phyloP scores from a whole-genome alignment of 116 monocot genomes.

The Phalaenopsis hybrid region DNA sequence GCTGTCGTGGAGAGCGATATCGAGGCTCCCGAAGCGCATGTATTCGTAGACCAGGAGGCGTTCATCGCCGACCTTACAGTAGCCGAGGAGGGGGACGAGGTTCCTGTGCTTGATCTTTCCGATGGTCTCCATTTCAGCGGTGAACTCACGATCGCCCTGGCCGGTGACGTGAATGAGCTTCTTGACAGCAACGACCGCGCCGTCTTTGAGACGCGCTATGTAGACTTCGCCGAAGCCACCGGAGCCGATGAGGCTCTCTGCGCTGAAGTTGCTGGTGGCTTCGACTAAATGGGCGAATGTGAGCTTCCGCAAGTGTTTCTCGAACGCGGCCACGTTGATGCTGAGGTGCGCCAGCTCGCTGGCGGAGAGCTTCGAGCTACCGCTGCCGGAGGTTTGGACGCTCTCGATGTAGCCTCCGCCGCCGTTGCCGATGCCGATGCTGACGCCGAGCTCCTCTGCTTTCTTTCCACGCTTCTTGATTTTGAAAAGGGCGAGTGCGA shows the following conservation, averaged over 20 bases:
- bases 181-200: constrained; percentile 67
- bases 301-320: constrained; percentile 66
- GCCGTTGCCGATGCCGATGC: background rate
- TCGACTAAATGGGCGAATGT: constrained; percentile 79
- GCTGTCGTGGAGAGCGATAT: constrained; percentile 48
- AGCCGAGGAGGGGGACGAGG: constrained; percentile 84
- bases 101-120: constrained; percentile 90
- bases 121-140: constrained; percentile 94
- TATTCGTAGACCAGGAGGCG: constrained; percentile 85
- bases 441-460: constrained; percentile 6
- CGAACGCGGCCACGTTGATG: constrained; percentile 78
- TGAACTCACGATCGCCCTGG: constrained; percentile 88
- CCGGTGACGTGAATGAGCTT: constrained; percentile 63
- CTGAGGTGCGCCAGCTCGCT: constrained; percentile 54
- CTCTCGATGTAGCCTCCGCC: constrained; percentile 33
- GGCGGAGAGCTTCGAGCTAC: constrained; percentile 47
- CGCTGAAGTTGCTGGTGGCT: constrained; percentile 82
- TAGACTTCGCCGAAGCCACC: constrained; percentile 96
- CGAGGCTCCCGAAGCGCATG: constrained; percentile 91
- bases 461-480: constrained; percentile 33
- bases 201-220: constrained; percentile 62
- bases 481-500: constrained; percentile 49
- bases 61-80: constrained; percentile 91
- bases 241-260: constrained; percentile 74
- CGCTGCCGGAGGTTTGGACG: constrained; percentile 29